Base-by-base conservation (phyloP, 2,329 filamentous ascomycete species). In the Arthroderma uncinatum region DNA sequence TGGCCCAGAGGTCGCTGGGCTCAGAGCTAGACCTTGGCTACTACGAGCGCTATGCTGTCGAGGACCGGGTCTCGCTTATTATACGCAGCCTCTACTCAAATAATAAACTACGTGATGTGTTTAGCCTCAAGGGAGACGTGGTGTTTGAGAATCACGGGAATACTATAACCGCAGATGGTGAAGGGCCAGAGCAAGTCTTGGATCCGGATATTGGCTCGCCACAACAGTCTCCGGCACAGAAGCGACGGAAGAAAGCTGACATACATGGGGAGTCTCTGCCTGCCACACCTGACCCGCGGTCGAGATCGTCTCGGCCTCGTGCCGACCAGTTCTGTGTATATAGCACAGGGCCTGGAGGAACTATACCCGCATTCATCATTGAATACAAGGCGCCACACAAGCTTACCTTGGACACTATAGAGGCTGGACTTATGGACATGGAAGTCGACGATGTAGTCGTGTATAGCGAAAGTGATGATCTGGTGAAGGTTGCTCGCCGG, bases 311-410 rank as follows among this genome's bases (percentile, higher is more conserved):
- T 40, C 61, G 61, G 44, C 64, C 67, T 59, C 62, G 59, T 10
- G 66, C 66, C 28, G 66, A 72, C 60, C 60, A 70, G 58, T 70
- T 71, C 57, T 72, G 68, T 61, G 62, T 71, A 16, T 69, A 70
- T 58, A 70, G 67, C 53, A 64, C 61, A 33, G 58, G 56, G 2
- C 23, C 47, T 2, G 59, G 62, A 8, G 53, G 14, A 21, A 61
- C 61, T 59, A 54, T 65, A 21, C 63, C 65, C 2, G 66, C 63
- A 10, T 69, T 64, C 54, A 62, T 71, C 37, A 65, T 67, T 36
- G 71, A 80, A 64, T 76, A 78, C 61, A 80, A 78, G 65, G 61
- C 73, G 9, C 76, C 75, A 0, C 70, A 78, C 61, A 78, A 79
- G 61, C 63, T 80, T 1, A 73, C 73, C 2, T 63, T 69, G 39